Conservation (phyloP, 2,329 filamentous ascomycete genomes). For the Fusarium concolor region DNA sequence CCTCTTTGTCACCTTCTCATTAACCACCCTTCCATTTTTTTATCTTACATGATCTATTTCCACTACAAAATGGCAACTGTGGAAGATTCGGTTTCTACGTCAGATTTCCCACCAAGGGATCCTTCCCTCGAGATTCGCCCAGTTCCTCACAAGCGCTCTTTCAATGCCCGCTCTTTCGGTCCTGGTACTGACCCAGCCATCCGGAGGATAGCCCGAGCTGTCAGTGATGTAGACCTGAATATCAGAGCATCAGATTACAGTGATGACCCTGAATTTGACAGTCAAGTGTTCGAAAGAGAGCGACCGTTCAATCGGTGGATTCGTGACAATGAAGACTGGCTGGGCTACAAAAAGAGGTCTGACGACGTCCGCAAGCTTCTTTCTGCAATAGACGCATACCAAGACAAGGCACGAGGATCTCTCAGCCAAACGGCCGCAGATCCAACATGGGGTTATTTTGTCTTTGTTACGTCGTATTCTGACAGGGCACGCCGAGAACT, state of each 20-base stretch:
- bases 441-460: slow-evolving; percentile 32
- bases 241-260: slow-evolving; percentile 20
- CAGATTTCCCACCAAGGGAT: slow-evolving; percentile 5
- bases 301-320: slow-evolving; percentile 10
- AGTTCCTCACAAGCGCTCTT: slow-evolving; percentile 16
- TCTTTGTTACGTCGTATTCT: slow-evolving; percentile 30
- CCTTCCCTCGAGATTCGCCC: slow-evolving; percentile 11
- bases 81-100: not conserved
- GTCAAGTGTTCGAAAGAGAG: slow-evolving; percentile 24
- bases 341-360: slow-evolving; percentile 3
- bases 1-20: not conserved
- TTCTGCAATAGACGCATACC: slow-evolving; percentile 4
- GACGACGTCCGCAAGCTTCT: slow-evolving; percentile 28
- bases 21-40: not conserved
- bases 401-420: slow-evolving; percentile 2
- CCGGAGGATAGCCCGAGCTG: not conserved
- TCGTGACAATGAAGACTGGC: slow-evolving; percentile 19
- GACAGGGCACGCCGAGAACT: not conserved
- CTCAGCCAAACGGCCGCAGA: slow-evolving; percentile 2
- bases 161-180: slow-evolving; percentile 12
- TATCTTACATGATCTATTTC: not conserved
- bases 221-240: slow-evolving; percentile 22
- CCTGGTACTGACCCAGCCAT: slow-evolving; percentile 20
- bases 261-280: slow-evolving; percentile 9
- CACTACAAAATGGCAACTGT: slow-evolving; percentile 2